Conservation (phyloP, 345 rosid genomes). For the Ceriops zippeliana region DNA sequence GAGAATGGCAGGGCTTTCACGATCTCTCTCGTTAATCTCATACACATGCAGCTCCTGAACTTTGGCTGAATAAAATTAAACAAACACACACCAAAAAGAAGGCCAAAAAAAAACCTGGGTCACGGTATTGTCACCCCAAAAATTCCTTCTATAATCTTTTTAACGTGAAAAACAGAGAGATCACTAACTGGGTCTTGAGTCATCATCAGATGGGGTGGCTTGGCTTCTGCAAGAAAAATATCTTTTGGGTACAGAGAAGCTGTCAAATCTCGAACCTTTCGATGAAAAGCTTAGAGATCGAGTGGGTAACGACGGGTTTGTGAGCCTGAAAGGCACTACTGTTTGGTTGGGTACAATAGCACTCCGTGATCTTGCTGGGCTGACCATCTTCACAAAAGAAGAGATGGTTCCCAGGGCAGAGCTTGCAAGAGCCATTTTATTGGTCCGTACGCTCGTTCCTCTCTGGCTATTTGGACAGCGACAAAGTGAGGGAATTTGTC, state of each 20-base stretch:
- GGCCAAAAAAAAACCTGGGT: not conserved
- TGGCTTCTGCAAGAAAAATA: slow-evolving; percentile 49
- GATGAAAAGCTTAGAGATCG: not conserved
- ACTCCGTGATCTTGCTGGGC: slow-evolving; percentile 16
- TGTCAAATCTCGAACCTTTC: slow-evolving; percentile 1
- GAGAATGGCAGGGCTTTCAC: slow-evolving; percentile 78
- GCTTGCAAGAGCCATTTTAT: slow-evolving; percentile 35
- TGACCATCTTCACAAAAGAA: slow-evolving; percentile 18
- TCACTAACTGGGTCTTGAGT: slow-evolving; percentile 29
- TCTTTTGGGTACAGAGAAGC: slow-evolving; percentile 17
- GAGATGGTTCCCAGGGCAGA: slow-evolving; percentile 26
- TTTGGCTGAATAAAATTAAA: slow-evolving; percentile 28
- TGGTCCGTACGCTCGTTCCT: not conserved
- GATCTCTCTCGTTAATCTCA: slow-evolving; percentile 86
- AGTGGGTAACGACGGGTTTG: slow-evolving; percentile 15
- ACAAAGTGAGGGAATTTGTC: not conserved
- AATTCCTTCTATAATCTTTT: too few relatives aligned
- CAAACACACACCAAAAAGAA: not conserved
- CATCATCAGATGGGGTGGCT: slow-evolving; percentile 28
- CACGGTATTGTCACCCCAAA: not conserved
- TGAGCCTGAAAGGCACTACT: slow-evolving; percentile 16
- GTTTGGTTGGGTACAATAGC: slow-evolving; percentile 5
- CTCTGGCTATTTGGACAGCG: not conserved
- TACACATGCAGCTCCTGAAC: slow-evolving; percentile 70
- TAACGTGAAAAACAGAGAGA: not conserved